Base-by-base conservation (phyloP, 768 basidiomycete genomes). In the Hortiboletus flavorubellus region DNA sequence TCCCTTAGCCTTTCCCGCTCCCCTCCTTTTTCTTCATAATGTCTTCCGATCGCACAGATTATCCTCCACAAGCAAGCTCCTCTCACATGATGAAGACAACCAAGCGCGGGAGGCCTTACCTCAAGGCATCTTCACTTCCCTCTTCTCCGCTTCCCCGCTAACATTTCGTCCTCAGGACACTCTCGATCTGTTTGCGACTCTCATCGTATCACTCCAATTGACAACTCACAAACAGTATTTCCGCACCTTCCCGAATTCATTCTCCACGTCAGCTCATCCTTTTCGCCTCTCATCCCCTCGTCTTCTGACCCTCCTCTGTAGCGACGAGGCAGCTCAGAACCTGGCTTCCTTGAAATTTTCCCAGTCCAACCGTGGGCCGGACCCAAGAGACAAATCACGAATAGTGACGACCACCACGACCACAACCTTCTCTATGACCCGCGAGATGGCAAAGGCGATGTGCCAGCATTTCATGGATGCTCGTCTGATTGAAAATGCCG, bases 401-500 rank as follows among this genome's bases (percentile, higher is more conserved):
- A 93, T 99, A 73, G 90, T 99, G 69, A 99, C 97, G 66, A 99
- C 97, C 1, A 99, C 97, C 0, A 99, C 97, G 7, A 98, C 97
- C 6, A 99, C 97, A 41, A 99, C 97, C 34, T 99, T 99, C 77
- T 93, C 93, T 58, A 98, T 99, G 97, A 93, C 93, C 62, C 89
- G 97, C 64, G 97, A 99, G 43, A 98, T 99, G 91, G 97, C 97
- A 59, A 98, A 98, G 76, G 93, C 93, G 34, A 98, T 99, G 88
- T 91, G 93, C 76, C 97, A 99, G 74, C 94, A 98, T 70, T 98
- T 98, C 69, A 97, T 99, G 93, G 97, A 98, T 63, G 94, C 97
- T 54, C 91, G 94, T 60, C 80, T 98, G 59, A 94, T 98, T 61
- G 95, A 98, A 75, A 98, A 98, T 69, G 96, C 93, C 15, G 84